Evolutionary conservation across 2,329 filamentous ascomycete genomes (phyloP).

Genomic region (Paecilomyces dactylethromorphus): DNA sequence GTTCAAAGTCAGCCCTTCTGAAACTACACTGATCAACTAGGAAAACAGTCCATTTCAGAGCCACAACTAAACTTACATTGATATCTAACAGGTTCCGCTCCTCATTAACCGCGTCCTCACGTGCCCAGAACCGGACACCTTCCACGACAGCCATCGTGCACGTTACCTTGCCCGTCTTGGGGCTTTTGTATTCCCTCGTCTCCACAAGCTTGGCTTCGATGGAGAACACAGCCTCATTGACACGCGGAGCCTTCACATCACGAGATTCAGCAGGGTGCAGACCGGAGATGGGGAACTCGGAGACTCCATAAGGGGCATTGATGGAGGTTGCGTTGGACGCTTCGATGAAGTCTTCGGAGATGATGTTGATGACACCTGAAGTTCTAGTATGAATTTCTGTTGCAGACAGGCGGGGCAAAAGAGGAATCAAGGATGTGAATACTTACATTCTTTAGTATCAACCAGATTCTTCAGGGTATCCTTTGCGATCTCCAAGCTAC

Average conservation of each 20-base stretch:
- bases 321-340: constrained; percentile 70
- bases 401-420: no score
- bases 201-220: constrained; percentile 70
- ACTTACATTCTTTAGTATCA: constrained; percentile 55
- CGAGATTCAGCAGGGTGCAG: constrained; percentile 58
- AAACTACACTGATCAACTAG: background rate
- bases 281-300: constrained; percentile 70
- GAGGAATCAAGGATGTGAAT: no score
- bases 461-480: constrained; percentile 67
- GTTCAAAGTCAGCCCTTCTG: background rate
- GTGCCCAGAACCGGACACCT: constrained; percentile 73
- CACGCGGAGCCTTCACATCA: constrained; percentile 61
- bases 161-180: constrained; percentile 62
- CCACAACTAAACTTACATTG: constrained; percentile 21
- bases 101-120: constrained; percentile 75
- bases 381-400: background rate
- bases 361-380: constrained; percentile 66
- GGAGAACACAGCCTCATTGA: constrained; percentile 70
- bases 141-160: constrained; percentile 67
- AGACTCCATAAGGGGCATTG: constrained; percentile 65
- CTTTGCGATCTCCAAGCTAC: constrained; percentile 54
- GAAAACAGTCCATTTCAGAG: background rate
- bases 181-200: constrained; percentile 64
- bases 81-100: constrained; percentile 66
- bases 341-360: constrained; percentile 74